A percentile compares a stretch with the other conserved stretches of the same genome.
Evolutionary conservation across 192 early-diverging fungal species (phyloP).

Genomic region (Rhizoclosmatium sp.): DNA sequence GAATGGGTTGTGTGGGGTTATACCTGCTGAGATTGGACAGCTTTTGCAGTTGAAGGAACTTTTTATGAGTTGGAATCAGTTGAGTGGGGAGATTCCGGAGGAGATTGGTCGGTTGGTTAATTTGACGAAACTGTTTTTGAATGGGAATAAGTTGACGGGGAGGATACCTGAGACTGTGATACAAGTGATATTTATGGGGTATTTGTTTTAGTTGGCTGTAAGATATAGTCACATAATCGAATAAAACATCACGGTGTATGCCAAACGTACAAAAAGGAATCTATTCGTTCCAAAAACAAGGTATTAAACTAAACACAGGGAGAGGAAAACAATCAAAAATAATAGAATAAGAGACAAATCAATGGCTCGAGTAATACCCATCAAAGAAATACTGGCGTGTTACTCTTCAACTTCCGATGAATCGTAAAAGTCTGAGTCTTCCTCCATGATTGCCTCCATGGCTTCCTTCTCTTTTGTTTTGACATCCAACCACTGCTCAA

Average conservation of each 20-base stretch:
- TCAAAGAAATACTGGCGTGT: too few relatives aligned
- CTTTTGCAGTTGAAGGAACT: not conserved
- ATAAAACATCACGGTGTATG: too few relatives aligned
- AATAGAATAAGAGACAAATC: too few relatives aligned
- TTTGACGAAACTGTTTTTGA: conserved; percentile 1
- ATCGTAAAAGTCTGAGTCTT: too few relatives aligned
- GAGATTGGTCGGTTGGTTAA: conserved; percentile 10
- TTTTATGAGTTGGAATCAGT: not conserved
- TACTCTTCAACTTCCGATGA: too few relatives aligned
- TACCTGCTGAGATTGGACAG: conserved; percentile 18
- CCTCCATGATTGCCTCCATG: too few relatives aligned
- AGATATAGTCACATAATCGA: too few relatives aligned
- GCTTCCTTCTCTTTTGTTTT: not conserved
- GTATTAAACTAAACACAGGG: too few relatives aligned
- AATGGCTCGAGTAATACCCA: too few relatives aligned
- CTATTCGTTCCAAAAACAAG: too few relatives aligned
- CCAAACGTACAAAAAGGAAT: too few relatives aligned
- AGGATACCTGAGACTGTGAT: not conserved
- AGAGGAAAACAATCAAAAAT: too few relatives aligned
- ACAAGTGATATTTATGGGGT: conserved; percentile 9
- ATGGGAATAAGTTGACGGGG: not conserved
- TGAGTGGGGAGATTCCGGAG: conserved; percentile 8
- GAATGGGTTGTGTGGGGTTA: not conserved
- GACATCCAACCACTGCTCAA: not conserved
- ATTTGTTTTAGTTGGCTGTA: not conserved